Conservation (phyloP, 2,329 filamentous ascomycete genomes). For the Penicillium palitans region DNA sequence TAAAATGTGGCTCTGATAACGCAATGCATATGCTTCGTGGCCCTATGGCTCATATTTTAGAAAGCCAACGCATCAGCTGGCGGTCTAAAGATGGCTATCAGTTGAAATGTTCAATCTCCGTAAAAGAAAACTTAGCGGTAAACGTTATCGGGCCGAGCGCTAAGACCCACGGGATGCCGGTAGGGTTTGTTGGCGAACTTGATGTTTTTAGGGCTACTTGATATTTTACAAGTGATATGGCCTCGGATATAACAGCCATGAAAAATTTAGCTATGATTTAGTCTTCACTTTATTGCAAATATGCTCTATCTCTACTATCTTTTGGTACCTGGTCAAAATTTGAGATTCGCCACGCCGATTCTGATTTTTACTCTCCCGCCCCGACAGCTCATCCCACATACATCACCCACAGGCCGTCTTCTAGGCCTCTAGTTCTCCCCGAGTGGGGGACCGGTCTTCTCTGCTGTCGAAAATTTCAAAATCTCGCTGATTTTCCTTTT, state of each 20-base stretch:
- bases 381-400: neutral
- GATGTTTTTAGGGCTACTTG: neutral
- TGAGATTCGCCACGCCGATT: neutral
- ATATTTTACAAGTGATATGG: neutral
- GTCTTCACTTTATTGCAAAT: too few relatives aligned
- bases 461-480: neutral
- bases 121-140: neutral
- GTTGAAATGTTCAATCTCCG: neutral
- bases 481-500: neutral
- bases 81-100: neutral
- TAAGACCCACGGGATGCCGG: conserved; percentile 7
- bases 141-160: conserved; percentile 7
- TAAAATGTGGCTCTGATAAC: neutral
- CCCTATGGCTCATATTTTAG: neutral
- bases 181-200: neutral
- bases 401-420: neutral
- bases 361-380: neutral
- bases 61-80: neutral
- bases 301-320: neutral
- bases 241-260: neutral
- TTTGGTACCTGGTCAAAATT: neutral
- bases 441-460: neutral
- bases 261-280: too few relatives aligned
- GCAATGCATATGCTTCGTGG: neutral
- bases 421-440: neutral